Evolutionary conservation across 2,329 filamentous ascomycete species (phyloP), one percentile per base, ranked within the genome.

Genomic region (Clathrospora elynae): DNA sequence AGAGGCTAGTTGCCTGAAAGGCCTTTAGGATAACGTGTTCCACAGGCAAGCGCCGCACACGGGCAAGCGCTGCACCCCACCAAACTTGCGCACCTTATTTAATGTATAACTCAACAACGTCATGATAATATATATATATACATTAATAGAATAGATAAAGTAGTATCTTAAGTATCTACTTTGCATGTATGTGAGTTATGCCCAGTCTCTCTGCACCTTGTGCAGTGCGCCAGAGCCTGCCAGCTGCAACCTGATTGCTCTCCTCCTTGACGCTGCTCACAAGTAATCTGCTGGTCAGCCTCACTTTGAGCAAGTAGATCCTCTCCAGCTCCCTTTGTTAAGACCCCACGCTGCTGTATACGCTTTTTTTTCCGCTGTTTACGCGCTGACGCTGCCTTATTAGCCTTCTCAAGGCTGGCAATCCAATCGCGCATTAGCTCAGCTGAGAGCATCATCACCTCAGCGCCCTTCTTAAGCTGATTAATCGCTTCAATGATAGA

Each of bases 261-360:
- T 23, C 20, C 20, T 23, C 20, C 20, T 23, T 10, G 20, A 23
- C 20, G 20, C 20, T 23, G 6, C 10, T 23, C 20, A 23, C 20
- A 10, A 23, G 20, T 10, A 23, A 23, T 23, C 6, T 23, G 20
- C 20, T 23, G 20, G 20, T 23, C 20, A 23, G 33, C 33, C 33
- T 35, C 12, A 12, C 17, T 3, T 20, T 36, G 6, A 36, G 34
- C 24, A 5, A 36, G 34, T 36, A 29, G 28, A 29, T 36, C 23
- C 23, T 36, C 34, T 14, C 23, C 16, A 20, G 14, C 24, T 36
- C 34, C 24, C 23, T 36, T 36, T 29, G 10, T 29, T 13, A 36
- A 25, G 16, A 20, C 16, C 14, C 24, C 6, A 20, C 11, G 23
- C 24, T 36, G 18, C 23, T 36, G 6, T 16, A 36, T 8, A 5